Evolutionary conservation across 129 eudicot species (phyloP).

Genomic region (Flaveria brownii): DNA sequence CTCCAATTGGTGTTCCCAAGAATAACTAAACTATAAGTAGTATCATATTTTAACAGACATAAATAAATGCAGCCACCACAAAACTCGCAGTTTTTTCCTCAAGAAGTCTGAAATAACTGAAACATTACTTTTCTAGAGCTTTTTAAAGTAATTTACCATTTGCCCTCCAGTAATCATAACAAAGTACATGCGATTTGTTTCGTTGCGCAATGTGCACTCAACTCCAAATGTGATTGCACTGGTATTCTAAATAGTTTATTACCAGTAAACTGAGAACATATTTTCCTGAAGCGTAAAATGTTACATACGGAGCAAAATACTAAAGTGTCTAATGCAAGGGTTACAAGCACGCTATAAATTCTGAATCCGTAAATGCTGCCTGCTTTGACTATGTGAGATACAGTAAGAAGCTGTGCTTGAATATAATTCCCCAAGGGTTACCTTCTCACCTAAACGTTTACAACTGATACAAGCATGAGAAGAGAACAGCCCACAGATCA

Average conservation of each 20-base stretch:
- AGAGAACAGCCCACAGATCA: background rate
- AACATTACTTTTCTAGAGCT: background rate
- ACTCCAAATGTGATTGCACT: background rate
- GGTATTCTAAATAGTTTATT: background rate
- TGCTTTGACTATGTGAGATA: background rate
- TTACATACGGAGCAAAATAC: background rate
- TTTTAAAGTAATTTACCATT: background rate
- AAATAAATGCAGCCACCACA: no score
- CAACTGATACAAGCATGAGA: background rate
- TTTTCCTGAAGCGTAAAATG: background rate
- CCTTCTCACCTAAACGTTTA: background rate
- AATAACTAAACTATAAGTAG: background rate
- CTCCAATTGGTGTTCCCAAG: background rate
- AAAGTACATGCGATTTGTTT: no score
- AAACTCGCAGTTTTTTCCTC: background rate
- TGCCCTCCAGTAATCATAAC: no score
- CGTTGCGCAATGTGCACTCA: background rate
- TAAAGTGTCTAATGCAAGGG: background rate
- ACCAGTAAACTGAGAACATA: background rate
- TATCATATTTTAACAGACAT: background rate
- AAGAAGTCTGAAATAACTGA: background rate
- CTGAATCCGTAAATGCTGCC: background rate
- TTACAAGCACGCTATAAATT: background rate
- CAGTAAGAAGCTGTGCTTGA: no score
- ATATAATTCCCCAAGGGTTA: no score